phyloP scores from a whole-genome alignment of 2,329 filamentous ascomycete species.

The Colletotrichum tabaci region DNA sequence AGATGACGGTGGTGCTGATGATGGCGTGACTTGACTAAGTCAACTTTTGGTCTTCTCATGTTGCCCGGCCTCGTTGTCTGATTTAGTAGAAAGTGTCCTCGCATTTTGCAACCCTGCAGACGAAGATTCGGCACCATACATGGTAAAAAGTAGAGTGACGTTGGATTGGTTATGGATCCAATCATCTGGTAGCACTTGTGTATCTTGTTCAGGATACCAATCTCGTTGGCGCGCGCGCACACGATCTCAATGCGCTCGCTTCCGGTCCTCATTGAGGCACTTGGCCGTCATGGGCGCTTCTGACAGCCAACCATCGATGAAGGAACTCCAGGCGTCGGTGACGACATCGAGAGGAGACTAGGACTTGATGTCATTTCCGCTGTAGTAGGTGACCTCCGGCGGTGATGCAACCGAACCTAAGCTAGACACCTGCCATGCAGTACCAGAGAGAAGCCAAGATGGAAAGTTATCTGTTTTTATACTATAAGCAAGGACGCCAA shows the following conservation, averaged over 20 bases:
- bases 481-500: conserved; percentile 44
- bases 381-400: conserved; percentile 70
- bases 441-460: conserved; percentile 77
- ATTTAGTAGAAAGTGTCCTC: not conserved
- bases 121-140: conserved; percentile 76
- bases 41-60: not conserved
- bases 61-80: not conserved
- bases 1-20: conserved; percentile 58
- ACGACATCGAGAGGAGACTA: conserved; percentile 75
- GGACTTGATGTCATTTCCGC: conserved; percentile 47
- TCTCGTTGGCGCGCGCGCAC: conserved; percentile 80
- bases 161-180: conserved; percentile 61
- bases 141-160: conserved; percentile 67
- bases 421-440: conserved; percentile 70
- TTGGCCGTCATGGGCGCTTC: conserved; percentile 72
- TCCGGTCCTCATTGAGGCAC: conserved; percentile 74
- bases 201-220: conserved; percentile 80
- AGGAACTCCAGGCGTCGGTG: conserved; percentile 69
- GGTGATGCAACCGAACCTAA: conserved; percentile 66
- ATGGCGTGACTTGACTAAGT: conserved; percentile 16
- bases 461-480: conserved; percentile 69
- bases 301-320: conserved; percentile 71
- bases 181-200: conserved; percentile 78
- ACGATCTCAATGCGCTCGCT: conserved; percentile 74
- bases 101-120: conserved; percentile 51